phyloP scores from a whole-genome alignment of 495 filamentous ascomycete species.

The Podospora pseudocomata region DNA sequence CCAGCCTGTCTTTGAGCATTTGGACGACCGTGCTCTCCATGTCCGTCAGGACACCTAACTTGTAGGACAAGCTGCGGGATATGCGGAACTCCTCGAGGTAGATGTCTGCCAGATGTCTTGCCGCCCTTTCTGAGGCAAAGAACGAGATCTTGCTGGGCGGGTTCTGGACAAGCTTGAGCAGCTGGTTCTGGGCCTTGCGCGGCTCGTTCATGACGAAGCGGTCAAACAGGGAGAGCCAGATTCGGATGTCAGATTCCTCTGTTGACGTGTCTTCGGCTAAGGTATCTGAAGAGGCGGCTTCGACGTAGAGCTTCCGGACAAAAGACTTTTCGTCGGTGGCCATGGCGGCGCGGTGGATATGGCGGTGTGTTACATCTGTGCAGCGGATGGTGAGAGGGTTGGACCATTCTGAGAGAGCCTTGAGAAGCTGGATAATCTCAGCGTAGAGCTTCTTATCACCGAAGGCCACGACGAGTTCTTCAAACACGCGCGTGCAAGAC shows the following conservation, averaged over 20 bases:
- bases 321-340: neutral
- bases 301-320: neutral
- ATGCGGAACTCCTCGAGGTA: conserved; percentile 10
- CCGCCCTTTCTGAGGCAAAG: conserved; percentile 1
- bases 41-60: neutral
- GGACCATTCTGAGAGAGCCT: neutral
- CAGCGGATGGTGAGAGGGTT: conserved; percentile 1
- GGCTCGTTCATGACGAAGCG: conserved; percentile 6
- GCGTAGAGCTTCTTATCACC: neutral
- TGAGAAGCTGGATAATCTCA: conserved; percentile 5
- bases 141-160: neutral
- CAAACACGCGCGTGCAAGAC: conserved; percentile 5
- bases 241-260: conserved; percentile 8
- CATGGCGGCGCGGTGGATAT: conserved; percentile 10
- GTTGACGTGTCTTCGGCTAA: neutral
- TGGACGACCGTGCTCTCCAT: conserved; percentile 5
- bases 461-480: conserved; percentile 8
- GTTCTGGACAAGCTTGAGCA: neutral
- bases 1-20: conserved; percentile 1
- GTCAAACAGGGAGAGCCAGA: conserved; percentile 7
- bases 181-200: neutral
- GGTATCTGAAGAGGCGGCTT: neutral
- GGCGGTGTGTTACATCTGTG: conserved; percentile 4
- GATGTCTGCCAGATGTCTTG: conserved; percentile 4
- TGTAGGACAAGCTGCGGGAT: conserved; percentile 6